phyloP scores from a whole-genome alignment of 345 rosid species.

The Citrus sp. region DNA sequence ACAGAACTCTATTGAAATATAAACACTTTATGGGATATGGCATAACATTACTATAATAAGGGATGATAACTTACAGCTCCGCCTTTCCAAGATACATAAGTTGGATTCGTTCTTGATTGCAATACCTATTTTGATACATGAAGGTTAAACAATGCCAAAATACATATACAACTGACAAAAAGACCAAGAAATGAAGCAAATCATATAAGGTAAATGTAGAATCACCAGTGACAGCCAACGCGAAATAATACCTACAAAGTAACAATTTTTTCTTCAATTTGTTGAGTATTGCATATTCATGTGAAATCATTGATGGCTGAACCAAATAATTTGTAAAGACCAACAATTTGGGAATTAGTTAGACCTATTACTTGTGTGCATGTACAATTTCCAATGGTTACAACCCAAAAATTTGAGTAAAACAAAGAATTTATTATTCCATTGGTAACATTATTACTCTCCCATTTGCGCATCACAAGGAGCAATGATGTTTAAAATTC shows the following conservation, averaged over 20 bases:
- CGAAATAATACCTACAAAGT: background rate
- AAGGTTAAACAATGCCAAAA: constrained; percentile 22
- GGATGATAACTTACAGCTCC: constrained; percentile 61
- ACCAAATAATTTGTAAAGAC: background rate
- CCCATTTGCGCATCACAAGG: background rate
- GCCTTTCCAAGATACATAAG: constrained; percentile 78
- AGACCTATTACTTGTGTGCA: background rate
- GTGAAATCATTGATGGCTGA: background rate
- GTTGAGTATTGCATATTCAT: background rate
- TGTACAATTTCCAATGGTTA: background rate
- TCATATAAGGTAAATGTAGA: background rate
- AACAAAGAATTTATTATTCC: background rate
- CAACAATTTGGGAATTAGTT: background rate
- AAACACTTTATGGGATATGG: background rate
- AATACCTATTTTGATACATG: constrained; percentile 46
- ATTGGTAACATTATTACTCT: background rate
- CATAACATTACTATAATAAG: background rate
- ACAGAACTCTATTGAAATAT: background rate
- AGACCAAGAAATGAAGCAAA: background rate
- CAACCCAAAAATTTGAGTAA: background rate
- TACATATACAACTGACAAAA: constrained; percentile 2
- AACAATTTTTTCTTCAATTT: background rate
- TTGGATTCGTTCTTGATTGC: constrained; percentile 70
- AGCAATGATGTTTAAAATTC: background rate
- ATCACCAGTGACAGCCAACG: background rate